These are phyloP conservation scores for Coniochaeta sp. DNA, from an alignment of 2,329 filamentous ascomycete genomes.

Conservation along the genomic window DNA sequence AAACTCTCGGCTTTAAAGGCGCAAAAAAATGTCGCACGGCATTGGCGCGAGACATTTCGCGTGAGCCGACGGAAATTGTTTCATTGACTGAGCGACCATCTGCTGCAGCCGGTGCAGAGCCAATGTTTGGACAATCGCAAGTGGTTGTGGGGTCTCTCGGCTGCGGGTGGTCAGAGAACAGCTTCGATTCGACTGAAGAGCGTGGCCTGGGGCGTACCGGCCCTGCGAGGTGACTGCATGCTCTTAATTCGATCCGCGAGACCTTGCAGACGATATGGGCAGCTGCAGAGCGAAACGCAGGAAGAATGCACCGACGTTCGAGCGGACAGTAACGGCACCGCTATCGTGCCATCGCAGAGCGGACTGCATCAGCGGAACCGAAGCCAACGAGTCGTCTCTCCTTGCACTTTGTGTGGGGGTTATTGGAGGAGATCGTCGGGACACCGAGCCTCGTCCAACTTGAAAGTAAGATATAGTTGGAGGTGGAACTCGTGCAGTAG, in stretches of 20 bases:
- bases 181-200: neutral
- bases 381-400: neutral
- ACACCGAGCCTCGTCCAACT: neutral
- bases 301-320: neutral
- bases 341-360: neutral
- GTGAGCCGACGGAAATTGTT: conserved; percentile 7
- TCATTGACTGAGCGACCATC: neutral
- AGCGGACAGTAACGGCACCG: neutral
- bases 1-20: neutral
- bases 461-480: neutral
- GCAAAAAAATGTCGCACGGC: neutral
- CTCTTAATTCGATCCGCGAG: neutral
- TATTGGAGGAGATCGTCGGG: neutral
- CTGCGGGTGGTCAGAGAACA: neutral
- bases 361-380: neutral
- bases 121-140: neutral
- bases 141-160: neutral
- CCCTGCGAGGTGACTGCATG: neutral
- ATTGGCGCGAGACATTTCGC: conserved; percentile 6
- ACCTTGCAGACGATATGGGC: neutral
- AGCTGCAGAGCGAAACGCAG: neutral
- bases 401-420: neutral
- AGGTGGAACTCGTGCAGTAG: neutral
- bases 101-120: neutral
- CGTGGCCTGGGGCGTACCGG: conserved; percentile 1